A percentile compares a stretch with the other conserved stretches of the same genome.
Evolutionary conservation across 164 flowering plant genomes (phyloP).

Genomic region (Amborella trichopoda): DNA sequence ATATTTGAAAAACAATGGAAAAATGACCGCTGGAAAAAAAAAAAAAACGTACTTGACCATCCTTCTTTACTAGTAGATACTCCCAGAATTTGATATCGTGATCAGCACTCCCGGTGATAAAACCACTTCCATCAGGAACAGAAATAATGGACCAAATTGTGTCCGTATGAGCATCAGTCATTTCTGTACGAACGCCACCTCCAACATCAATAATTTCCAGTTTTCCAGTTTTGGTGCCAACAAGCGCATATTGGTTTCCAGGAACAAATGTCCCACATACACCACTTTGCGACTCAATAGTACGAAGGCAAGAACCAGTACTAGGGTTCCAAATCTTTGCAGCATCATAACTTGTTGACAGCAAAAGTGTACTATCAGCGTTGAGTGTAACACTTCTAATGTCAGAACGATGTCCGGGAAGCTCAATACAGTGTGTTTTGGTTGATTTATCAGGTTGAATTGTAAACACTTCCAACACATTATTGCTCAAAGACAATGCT

Average conservation of each 20-base stretch:
- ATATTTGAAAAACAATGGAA: no score
- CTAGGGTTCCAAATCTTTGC: slow-evolving; percentile 95
- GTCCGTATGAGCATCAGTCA: slow-evolving; percentile 73
- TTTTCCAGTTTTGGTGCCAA: slow-evolving; percentile 82
- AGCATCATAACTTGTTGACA: slow-evolving; percentile 88
- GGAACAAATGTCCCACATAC: slow-evolving; percentile 74
- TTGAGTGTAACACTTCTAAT: slow-evolving; percentile 88
- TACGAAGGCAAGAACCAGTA: slow-evolving; percentile 76
- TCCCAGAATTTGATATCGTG: slow-evolving; percentile 93
- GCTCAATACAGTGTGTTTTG: slow-evolving; percentile 56
- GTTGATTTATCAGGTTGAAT: slow-evolving; percentile 29
- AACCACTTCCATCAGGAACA: slow-evolving; percentile 63
- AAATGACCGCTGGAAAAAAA: no score
- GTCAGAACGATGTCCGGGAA: slow-evolving; percentile 85
- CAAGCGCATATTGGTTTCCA: slow-evolving; percentile 63
- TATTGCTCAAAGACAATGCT: slow-evolving; percentile 81
- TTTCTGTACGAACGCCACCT: slow-evolving; percentile 63
- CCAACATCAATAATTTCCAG: slow-evolving; percentile 84
- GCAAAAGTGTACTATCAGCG: slow-evolving; percentile 71
- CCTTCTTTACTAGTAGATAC: slow-evolving; percentile 37
- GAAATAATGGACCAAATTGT: slow-evolving; percentile 54
- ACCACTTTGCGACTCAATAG: slow-evolving; percentile 85
- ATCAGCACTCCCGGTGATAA: slow-evolving; percentile 90
- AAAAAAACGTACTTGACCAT: slow-evolving; percentile 45
- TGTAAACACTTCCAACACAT: slow-evolving; percentile 61